Base-by-base conservation (phyloP, 352 stramenopile genomes). In the Thraustochytrium sp. region DNA sequence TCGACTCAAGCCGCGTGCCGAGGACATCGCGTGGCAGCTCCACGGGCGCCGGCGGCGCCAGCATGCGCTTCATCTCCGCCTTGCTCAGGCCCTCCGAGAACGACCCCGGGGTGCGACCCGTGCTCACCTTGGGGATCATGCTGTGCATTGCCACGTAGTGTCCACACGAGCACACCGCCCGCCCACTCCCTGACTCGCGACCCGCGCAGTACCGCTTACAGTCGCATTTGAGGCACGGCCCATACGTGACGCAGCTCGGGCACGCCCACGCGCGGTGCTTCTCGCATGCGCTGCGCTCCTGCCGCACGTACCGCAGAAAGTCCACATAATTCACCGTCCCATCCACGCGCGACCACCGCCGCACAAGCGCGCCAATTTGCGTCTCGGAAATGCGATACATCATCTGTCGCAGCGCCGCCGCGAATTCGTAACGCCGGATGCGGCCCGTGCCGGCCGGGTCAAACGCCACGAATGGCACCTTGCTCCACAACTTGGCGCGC, bases 101-200 rank as follows among this genome's bases (percentile, higher is more conserved):
- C n/a, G 65, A 78, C 21, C 65, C 65, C 1, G 65, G 44, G n/a
- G 48, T 62, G 18, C 48, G 29, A 31, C 65, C 65, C 23, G 13
- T 31, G 49, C 34, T 38, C 31, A 49, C n/a, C 36, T 49, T 55
- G 51, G 74, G 59, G n/a, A 82, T 73, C 53, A 82, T 82, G 54
- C 56, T 54, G 38, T 82, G 74, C 74, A 82, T 82, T 37, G 74
- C 74, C 21, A 82, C 74, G 53, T 82, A 82, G 56, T 82, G 74
- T 0, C 74, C 74, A 34, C 74, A 82, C 13, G 16, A 18, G 55
- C 74, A 82, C 11, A 82, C 56, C 4, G 74, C 31, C 3, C 74
- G 51, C 21, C 38, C 37, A 13, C 37, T 73, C 11, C n/a, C 38
- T 11, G 2, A 31, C 5, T 36, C 37, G 2, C 26, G 8, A 8